Evolutionary conservation across 352 stramenopile species (phyloP).

Genomic region (Lagenidium giganteum): DNA sequence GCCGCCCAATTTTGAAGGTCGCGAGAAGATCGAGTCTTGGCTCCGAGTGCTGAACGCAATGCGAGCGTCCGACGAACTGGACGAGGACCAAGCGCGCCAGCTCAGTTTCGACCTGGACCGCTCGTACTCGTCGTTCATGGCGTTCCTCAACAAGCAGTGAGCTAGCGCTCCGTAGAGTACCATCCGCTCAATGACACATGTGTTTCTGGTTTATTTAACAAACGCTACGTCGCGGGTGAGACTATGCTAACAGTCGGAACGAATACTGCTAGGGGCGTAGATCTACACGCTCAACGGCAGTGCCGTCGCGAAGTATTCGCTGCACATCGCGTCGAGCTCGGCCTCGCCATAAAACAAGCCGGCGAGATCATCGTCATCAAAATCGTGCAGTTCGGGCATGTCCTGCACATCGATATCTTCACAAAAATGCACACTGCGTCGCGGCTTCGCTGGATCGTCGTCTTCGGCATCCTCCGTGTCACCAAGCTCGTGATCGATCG

Average conservation of each 20-base stretch:
- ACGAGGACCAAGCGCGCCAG: constrained; percentile 94
- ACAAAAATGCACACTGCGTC: not conserved
- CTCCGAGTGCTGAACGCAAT: constrained; percentile 94
- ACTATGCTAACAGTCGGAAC: too few species aligned
- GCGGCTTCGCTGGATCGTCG: not conserved
- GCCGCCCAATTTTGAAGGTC: constrained; percentile 91
- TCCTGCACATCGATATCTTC: not conserved
- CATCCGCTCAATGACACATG: too few species aligned
- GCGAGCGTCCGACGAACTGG: constrained; percentile 94
- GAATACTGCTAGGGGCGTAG: too few species aligned
- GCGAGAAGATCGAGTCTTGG: constrained; percentile 93
- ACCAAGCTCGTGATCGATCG: too few species aligned
- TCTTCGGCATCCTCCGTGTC: too few species aligned
- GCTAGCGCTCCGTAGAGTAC: too few species aligned
- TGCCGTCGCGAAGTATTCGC: constrained; percentile 12
- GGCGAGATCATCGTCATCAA: constrained; percentile 1
- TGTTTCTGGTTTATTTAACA: too few species aligned
- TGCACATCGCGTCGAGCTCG: constrained; percentile 15
- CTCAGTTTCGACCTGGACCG: constrained; percentile 95
- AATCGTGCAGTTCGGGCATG: too few species aligned
- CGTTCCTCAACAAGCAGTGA: constrained; percentile 84
- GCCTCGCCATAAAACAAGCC: constrained; percentile 7
- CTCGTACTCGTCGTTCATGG: constrained; percentile 94
- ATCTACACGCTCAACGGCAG: too few species aligned
- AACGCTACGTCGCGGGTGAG: too few species aligned